Base-by-base conservation (phyloP, 768 basidiomycete species). In the Russula sp. region DNA sequence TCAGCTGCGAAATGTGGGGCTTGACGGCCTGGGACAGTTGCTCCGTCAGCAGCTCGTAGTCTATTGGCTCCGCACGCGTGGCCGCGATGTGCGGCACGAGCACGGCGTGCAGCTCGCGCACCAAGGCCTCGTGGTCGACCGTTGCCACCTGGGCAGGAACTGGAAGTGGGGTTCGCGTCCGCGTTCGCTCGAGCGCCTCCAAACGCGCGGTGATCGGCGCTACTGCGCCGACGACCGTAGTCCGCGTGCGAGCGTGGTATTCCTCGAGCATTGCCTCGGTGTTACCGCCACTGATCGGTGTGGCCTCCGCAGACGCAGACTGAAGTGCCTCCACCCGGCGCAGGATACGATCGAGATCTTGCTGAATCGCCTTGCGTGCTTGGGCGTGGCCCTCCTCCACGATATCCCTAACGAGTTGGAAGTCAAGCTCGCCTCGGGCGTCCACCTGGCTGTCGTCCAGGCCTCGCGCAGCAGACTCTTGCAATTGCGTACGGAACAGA, bases 1-100 rank as follows among this genome's bases (percentile, higher is more conserved):
- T 93, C 61, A 93, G 83, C 66, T 93, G 90, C 2, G 89, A 83
- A 29, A 93, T 91, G 65, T 92, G 87, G 7, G 91, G 91, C 68
- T 93, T 92, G 69, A 93, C 91, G 0, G 91, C 88, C 71, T 93
- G 88, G 25, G 87, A 80, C 16, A 93, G 82, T 67, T 83, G 83
- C 48, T 76, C 77, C 2, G 91, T 93, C 60, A 93, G 75, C 65
- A 80, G 77, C 39, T 91, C 88, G 68, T 93, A 90, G 69, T 93
- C 90, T 51, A 93, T 77, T 13, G 83, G 76, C 56, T 89, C 88
- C 32, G 81, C 75, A 32, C 81, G 85, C 22, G 87, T 70, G 1
- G 84, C 77, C 4, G 76, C 72, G n/a, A 93, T 73, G 56, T 82
- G 77, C 0, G 91, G 90, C 7, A 77, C 71, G 41, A 92, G 73